Evolutionary conservation across 2,329 filamentous ascomycete species (phyloP), one percentile per base, ranked within the genome.

Genomic region (Colletotrichum chlorophyti): DNA sequence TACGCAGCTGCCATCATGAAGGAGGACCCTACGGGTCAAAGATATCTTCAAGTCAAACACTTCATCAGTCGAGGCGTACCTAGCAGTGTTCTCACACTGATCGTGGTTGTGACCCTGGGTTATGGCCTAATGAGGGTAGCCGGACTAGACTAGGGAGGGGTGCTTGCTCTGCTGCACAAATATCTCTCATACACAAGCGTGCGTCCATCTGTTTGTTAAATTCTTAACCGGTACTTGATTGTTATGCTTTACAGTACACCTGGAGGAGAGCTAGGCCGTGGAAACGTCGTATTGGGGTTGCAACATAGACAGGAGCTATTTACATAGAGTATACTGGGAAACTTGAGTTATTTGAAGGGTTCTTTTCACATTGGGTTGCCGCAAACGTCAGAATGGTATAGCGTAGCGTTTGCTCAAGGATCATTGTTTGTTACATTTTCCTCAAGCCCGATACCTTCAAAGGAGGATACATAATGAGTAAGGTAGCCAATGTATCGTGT

Each of bases 21-120:
- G 82, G 95, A 99, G 76, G 94, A 99, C 68, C 85, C 91, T 0
- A 96, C 93, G 0, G 95, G 95, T 8, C 91, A 96, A 71, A 83
- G 95, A 53, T 99, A 99, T 70, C 83, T 99, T 51, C 83, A 90
- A 60, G 96, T 99, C 49, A 91, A 90, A 70, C 95, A 99, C 72
- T 99, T 99, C 74, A 89, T 99, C 68, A 96, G 90, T 48, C 82
- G 93, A n/a, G 95, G 95, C 69, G 86, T 99, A 32, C 94, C 95
- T 1, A 88, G 90, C 69, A 96, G 91, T 73, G 71, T 98, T 31
- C 80, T 97, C 52, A 88, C 93, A 1, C 89, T 96, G 65, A 73
- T 82, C 0, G 91, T 99, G 9, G 88, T 97, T 37, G 83, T 98
- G 24, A 94, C 92, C 0, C 77, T 99, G 37, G 96, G 95, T 0